Evolutionary conservation across 2,329 filamentous ascomycete species (phyloP).

Genomic region (Fusarium sp.): DNA sequence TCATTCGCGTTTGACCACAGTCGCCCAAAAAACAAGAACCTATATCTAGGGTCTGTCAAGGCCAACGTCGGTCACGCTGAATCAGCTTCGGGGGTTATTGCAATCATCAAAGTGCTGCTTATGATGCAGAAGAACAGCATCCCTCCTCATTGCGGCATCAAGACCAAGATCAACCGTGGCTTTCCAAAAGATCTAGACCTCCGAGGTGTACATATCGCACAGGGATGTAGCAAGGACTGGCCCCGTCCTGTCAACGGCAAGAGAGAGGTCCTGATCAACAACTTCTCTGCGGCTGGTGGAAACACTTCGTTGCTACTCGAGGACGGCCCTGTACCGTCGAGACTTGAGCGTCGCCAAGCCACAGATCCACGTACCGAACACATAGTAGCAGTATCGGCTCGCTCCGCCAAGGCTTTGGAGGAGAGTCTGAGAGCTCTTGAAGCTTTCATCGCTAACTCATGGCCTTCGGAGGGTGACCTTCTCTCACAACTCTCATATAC

Average conservation of each 20-base stretch:
- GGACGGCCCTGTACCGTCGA: neutral
- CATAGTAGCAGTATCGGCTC: neutral
- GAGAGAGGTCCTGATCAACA: neutral
- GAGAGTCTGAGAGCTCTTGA: neutral
- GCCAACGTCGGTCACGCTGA: conserved; percentile 74
- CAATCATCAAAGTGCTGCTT: conserved; percentile 4
- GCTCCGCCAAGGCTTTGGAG: neutral
- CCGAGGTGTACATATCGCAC: neutral
- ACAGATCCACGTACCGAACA: neutral
- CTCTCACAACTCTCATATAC: conserved; percentile 6
- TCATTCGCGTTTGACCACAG: conserved; percentile 67
- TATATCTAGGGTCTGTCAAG: conserved; percentile 76
- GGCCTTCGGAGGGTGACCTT: neutral
- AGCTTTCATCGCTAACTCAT: neutral
- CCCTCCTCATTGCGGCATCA: conserved; percentile 44
- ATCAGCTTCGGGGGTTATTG: neutral
- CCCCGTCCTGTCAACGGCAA: neutral
- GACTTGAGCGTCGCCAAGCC: neutral
- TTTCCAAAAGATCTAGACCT: neutral
- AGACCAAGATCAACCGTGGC: conserved; percentile 8
- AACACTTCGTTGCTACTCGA: conserved; percentile 1
- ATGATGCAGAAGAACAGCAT: conserved; percentile 16
- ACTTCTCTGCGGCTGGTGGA: conserved; percentile 11
- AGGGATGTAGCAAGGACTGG: neutral
- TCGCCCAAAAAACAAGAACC: conserved; percentile 61